Evolutionary conservation across 495 filamentous ascomycete species (phyloP).

Genomic region (Penicillium atrosanguineum): DNA sequence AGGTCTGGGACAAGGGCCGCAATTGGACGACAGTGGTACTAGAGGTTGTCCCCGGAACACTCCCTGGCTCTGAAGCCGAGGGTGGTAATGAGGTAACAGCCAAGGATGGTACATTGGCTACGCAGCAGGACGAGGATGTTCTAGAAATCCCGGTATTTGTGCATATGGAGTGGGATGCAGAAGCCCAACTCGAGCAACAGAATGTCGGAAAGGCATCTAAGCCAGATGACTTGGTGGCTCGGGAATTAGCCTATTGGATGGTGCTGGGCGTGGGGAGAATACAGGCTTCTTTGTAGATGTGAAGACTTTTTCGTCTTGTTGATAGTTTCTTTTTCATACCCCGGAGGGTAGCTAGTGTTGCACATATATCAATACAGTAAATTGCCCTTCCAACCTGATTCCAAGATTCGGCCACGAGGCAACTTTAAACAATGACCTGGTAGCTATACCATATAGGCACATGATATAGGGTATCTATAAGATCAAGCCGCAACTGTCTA

Average conservation of each 20-base stretch:
- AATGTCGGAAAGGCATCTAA: conserved; percentile 49
- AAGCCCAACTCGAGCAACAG: conserved; percentile 66
- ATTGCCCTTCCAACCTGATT: not conserved
- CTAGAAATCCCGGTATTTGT: conserved; percentile 94
- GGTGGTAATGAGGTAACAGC: conserved; percentile 15
- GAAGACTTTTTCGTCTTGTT: not conserved
- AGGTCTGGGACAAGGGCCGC: conserved; percentile 91
- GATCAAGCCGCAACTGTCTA: not conserved
- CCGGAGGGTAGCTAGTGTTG: conserved; percentile 7
- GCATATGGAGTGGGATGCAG: conserved; percentile 86
- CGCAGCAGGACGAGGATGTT: conserved; percentile 79
- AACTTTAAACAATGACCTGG: not conserved
- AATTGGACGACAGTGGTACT: conserved; percentile 93
- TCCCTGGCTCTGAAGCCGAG: conserved; percentile 33
- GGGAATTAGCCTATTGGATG: conserved; percentile 93
- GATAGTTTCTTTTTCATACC: conserved; percentile 17
- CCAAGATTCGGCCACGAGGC: not conserved
- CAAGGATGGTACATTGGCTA: conserved; percentile 19
- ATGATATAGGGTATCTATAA: not conserved
- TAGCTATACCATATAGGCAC: not conserved
- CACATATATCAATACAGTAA: conserved; percentile 1
- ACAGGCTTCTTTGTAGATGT: conserved; percentile 17
- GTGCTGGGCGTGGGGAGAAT: conserved; percentile 87
- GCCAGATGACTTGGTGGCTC: conserved; percentile 48
- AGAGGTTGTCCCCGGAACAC: conserved; percentile 74